Evolutionary conservation across 2,329 filamentous ascomycete genomes (phyloP), one percentile per base, ranked within the genome.

Genomic region (Beauveria asiatica): DNA sequence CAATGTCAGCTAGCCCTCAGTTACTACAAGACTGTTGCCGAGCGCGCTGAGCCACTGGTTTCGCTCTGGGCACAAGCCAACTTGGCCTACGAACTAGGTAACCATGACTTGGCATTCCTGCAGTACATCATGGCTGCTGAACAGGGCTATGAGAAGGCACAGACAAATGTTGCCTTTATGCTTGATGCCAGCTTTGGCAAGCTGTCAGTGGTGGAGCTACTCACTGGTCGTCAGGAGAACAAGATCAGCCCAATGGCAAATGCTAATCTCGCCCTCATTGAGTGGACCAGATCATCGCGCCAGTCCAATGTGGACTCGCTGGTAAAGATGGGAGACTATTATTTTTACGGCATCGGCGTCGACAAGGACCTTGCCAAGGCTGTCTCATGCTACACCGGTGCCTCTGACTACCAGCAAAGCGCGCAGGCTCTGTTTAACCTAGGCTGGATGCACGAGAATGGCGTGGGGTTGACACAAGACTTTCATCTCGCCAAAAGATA

Each of bases 381-480:
- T 6, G 92, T 92, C 0, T 86, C 89, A 49, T 99, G 94, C 76
- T 99, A 99, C 68, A 88, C 89, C 57, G 89, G 90, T 4, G 94
- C 94, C 1, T 92, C 92, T 0, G 94, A 99, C 70, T 92, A 89
- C 62, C 86, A 93, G 66, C 88, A 92, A 69, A 96, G 91, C 67
- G 94, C 93, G 2, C 95, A 99, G 74, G 94, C 95, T 16, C 84
- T 97, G 61, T 99, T 92, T 83, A 97, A 99, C 68, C 79, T 99
- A 16, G 95, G 94, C 5, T 99, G 94, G 94, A 97, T 99, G 93
- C 92, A 99, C 69, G 94, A 99, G 74, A 97, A 97, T 69, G 94
- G 94, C 8, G 81, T 97, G 54, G 91, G 92, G 2, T 83, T 97
- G 21, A 88, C 89, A 59, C 94, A 99, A 71, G 94, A 99, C 70